Evolutionary conservation across 371 early-diverging fungal species (phyloP).

Genomic region (Mucor racemosus): DNA sequence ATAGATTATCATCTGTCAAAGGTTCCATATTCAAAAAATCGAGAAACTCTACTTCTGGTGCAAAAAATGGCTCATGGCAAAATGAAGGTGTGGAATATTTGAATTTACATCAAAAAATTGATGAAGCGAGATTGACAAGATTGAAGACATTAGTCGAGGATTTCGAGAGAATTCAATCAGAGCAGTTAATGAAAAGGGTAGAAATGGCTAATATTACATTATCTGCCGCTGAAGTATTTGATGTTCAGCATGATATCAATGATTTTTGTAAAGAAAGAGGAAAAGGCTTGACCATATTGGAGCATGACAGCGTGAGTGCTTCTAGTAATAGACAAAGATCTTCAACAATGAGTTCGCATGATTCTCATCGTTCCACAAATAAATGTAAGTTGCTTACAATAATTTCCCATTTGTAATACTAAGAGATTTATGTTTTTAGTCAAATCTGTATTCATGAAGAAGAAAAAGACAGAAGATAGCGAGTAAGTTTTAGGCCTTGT

Average conservation of each 20-base stretch:
- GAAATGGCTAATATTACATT: conserved; percentile 12
- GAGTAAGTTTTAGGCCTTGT: not conserved
- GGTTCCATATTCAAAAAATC: conserved; percentile 30
- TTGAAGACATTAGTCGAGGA: conserved; percentile 41
- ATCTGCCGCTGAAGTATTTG: conserved; percentile 8
- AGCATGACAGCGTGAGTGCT: not conserved
- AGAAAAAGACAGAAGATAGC: conserved; percentile 13
- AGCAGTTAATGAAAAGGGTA: conserved; percentile 33
- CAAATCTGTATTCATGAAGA: conserved; percentile 21
- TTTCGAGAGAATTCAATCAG: conserved; percentile 60
- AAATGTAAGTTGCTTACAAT: conserved; percentile 15
- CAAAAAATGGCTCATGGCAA: conserved; percentile 8
- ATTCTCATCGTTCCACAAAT: conserved; percentile 22
- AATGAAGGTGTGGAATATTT: conserved; percentile 22
- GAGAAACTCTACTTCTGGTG: not conserved
- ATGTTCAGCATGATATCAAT: conserved; percentile 20
- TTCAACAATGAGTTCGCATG: conserved; percentile 14
- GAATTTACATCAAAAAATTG: conserved; percentile 48
- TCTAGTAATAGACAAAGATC: conserved; percentile 1
- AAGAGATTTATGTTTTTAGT: not conserved
- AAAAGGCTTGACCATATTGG: conserved; percentile 1
- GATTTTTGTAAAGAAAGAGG: conserved; percentile 25
- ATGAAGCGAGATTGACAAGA: conserved; percentile 49
- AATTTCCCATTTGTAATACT: not conserved
- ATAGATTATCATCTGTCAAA: conserved; percentile 5